These are phyloP conservation scores for Podaxis sp. DNA, from an alignment of 768 basidiomycete species.

Conservation along the genomic window DNA sequence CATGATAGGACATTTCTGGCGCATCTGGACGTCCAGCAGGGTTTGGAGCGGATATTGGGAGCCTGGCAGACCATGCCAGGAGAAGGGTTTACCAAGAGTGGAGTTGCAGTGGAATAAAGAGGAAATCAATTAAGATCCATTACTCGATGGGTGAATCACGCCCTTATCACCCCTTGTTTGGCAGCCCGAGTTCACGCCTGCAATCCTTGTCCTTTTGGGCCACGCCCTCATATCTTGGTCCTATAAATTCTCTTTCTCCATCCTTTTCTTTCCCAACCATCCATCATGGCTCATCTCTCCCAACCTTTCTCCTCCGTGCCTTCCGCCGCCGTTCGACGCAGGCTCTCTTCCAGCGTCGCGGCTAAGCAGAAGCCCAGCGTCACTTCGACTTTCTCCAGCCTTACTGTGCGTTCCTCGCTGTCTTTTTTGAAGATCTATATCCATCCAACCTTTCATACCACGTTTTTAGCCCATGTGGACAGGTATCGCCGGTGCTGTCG, in stretches of 20 bases:
- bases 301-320: slow-evolving; percentile 57
- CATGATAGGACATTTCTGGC: slow-evolving; percentile 6
- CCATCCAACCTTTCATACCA: slow-evolving; percentile 18
- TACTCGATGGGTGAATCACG: slow-evolving; percentile 2
- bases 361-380: slow-evolving; percentile 49
- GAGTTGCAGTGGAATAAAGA: not conserved
- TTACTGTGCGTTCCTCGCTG: slow-evolving; percentile 49
- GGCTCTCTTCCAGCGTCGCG: slow-evolving; percentile 56
- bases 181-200: not conserved
- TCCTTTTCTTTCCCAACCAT: slow-evolving; percentile 21
- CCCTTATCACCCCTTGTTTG: slow-evolving; percentile 2
- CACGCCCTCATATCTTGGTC: slow-evolving; percentile 13
- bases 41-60: not conserved
- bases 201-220: slow-evolving; percentile 20
- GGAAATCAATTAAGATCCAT: slow-evolving; percentile 4
- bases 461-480: slow-evolving; percentile 79
- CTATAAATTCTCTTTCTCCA: slow-evolving; percentile 24
- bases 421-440: slow-evolving; percentile 7
- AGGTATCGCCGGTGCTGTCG: slow-evolving; percentile 61
- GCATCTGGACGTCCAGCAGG: not conserved
- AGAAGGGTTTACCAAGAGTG: not conserved
- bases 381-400: slow-evolving; percentile 50
- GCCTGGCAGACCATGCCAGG: not conserved
- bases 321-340: slow-evolving; percentile 59
- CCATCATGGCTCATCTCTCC: slow-evolving; percentile 45